Percentiles rank a stretch among this genome's conserved stretches.
phyloP scores from a whole-genome alignment of 495 filamentous ascomycete species.

The Sporormia fimetaria region DNA sequence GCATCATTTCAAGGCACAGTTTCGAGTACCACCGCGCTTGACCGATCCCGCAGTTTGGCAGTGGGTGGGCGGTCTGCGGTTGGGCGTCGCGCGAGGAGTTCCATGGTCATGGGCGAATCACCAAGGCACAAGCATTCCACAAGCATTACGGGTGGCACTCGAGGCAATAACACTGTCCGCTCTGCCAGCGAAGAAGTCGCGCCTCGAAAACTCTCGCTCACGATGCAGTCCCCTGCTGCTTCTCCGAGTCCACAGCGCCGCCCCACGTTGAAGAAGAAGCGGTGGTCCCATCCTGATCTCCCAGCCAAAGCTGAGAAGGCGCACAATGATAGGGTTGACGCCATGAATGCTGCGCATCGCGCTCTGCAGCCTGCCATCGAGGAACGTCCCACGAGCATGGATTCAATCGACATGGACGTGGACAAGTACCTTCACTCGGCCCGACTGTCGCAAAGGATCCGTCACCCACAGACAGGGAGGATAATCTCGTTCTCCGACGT shows the following conservation, averaged over 20 bases:
- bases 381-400: conserved; percentile 55
- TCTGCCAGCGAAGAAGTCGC: conserved; percentile 18
- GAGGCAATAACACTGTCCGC: conserved; percentile 10
- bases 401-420: conserved; percentile 75
- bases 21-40: conserved; percentile 7
- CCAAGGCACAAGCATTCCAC: conserved; percentile 7
- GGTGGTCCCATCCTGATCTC: conserved; percentile 33
- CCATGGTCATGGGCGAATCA: conserved; percentile 19
- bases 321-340: conserved; percentile 19
- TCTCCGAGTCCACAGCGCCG: conserved; percentile 10
- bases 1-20: conserved; percentile 16
- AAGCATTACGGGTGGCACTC: conserved; percentile 6
- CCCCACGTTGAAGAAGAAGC: conserved; percentile 22
- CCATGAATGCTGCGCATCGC: conserved; percentile 4
- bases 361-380: conserved; percentile 17
- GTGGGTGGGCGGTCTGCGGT: conserved; percentile 25
- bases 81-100: conserved; percentile 10
- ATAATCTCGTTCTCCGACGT: conserved; percentile 95
- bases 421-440: conserved; percentile 74
- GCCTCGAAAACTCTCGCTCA: conserved; percentile 19
- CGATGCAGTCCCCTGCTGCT: conserved; percentile 1
- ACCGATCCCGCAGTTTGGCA: conserved; percentile 16
- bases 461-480: conserved; percentile 72
- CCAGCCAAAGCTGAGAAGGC: conserved; percentile 26
- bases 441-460: conserved; percentile 74